Evolutionary conservation across 257 asterid genomes (phyloP), one percentile per base, ranked within the genome.

Genomic region (Lithospermum erythrorhizon): DNA sequence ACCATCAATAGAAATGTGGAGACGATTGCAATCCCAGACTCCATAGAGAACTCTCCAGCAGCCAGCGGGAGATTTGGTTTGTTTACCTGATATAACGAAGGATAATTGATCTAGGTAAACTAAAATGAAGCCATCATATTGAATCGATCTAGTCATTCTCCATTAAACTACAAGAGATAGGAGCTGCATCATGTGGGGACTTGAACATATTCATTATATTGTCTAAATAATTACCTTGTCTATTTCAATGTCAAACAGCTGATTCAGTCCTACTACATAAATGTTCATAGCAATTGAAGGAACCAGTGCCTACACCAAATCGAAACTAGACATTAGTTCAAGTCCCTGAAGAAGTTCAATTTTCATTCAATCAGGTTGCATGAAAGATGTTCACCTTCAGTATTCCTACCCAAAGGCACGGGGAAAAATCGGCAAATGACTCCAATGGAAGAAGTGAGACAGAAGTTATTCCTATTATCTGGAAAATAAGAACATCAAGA

Each of bases 251-350:
- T 66, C 70, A 58, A 58, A 66, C 5, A 66, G 48, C 32, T 66
- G 70, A 58, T 66, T 66, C 24, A 66, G 41, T 16, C 70, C 70
- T 19, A 66, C 70, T 58, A 66, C 64, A 49, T 66, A 66, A 66
- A 66, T 41, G 59, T 66, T 66, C 70, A 66, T 66, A 41, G 60
- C 35, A 21, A 66, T 7, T 9, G 70, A 66, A 2, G 70, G 70
- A 25, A 66, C 57, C 56, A 66, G 49, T 29, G 70, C 70, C 70
- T 64, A 22, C 45, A 55, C 4, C 4, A 29, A 49, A 25, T 62
- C 19, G 25, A 27, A 24, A 10, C 32, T 11, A 29, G 67, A 35
- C 6, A 9, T 51, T 37, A 22, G 23, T 6, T 15, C 55, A 37
- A 30, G 11, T 16, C 61, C 21, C 18, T 22, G 15, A 54, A 55